Conservation (phyloP, 1,284 basidiomycete species). For the Heimioporus retisporus region DNA sequence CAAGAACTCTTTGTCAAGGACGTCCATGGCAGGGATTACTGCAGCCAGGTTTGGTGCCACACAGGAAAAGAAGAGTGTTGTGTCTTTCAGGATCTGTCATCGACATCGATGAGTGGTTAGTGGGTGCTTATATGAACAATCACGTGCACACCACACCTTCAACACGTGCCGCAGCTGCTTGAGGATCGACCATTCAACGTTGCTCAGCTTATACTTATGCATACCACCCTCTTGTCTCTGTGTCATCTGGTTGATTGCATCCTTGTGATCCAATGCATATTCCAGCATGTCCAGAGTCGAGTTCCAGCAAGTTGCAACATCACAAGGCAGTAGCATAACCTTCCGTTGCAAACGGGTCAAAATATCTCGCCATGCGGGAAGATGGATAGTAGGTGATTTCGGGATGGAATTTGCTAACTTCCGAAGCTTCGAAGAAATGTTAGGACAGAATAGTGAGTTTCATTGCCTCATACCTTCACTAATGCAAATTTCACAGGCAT, state of each 20-base stretch:
- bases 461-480: too few species aligned
- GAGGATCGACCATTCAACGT: background rate
- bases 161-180: background rate
- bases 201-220: background rate
- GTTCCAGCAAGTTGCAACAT: conserved; percentile 35
- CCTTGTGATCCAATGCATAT: background rate
- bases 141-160: background rate
- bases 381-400: conserved; percentile 27
- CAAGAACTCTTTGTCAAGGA: background rate
- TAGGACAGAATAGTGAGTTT: too few species aligned
- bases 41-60: background rate
- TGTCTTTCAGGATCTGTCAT: background rate
- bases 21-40: background rate
- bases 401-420: conserved; percentile 17
- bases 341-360: conserved; percentile 15
- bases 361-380: conserved; percentile 18
- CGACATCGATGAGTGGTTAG: background rate
- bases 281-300: background rate
- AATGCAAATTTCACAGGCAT: too few species aligned
- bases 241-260: background rate
- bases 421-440: too few species aligned
- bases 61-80: background rate
- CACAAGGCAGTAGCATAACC: conserved; percentile 20
- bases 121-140: background rate
- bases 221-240: background rate